Evolutionary conservation across 164 flowering plant species (phyloP), one percentile per base, ranked within the genome.

Genomic region (Buxus sempervirens): DNA sequence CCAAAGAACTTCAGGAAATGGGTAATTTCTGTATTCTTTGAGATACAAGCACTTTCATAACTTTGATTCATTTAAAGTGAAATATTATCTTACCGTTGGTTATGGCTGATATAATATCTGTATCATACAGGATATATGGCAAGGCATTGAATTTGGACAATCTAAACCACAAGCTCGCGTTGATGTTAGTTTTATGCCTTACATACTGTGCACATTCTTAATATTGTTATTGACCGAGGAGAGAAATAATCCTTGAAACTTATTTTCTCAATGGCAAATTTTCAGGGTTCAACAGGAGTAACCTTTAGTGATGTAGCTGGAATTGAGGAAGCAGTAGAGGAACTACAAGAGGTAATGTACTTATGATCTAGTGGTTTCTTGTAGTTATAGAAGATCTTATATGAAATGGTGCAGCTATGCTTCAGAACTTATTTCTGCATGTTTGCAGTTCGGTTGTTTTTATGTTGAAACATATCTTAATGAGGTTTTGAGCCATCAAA

Each of bases 141-240:
- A 88, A 86, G 98, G 96, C 62, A 87, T 94, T 78, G 86, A 84
- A 65, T 94, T 94, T 80, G 87, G 96, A 60, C 94, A 82, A 62
- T 94, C 98, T 49, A 94, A 94, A 79, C 82, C 98, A 32, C 93
- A 94, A 78, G 98, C 98, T 66, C 96, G 97, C 69, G 97, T 94
- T 83, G 98, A 94, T 84, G 98, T 91, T 70, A 84, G 97, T 86
- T 72, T 28, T 65, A 22, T 54, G 38, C 67, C 54, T 65, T 42
- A 32, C 53, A 32, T 58, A 51, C 72, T n/a, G 3, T 22, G 2
- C 5, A 26, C 55, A 63, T 49, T 72, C 38, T 65, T 66, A n/a
- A 48, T 24, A 5, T 58, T 58, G 26, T 28, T 38, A 36, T 23
- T 54, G 27, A 18, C 9, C 8, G 21, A 60, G 38, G 58, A 60